phyloP scores from a whole-genome alignment of 2,329 filamentous ascomycete genomes.

The Metarhizium brunneum region DNA sequence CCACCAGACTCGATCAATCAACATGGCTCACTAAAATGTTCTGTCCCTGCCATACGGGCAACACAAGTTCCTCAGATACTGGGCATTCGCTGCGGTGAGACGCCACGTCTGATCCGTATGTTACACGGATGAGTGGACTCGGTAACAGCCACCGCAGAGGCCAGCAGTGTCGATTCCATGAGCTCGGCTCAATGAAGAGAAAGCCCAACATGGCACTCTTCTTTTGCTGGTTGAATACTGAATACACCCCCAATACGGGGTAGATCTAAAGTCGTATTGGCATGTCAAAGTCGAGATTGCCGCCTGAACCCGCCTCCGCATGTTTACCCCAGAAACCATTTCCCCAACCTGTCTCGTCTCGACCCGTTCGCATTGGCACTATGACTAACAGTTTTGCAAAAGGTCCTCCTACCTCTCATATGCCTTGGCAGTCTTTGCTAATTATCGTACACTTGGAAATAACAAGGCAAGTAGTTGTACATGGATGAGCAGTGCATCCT shows the following conservation, averaged over 20 bases:
- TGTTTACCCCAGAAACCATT: background rate
- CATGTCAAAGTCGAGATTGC: background rate
- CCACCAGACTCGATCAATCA: too few relatives aligned
- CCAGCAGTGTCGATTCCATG: too few relatives aligned
- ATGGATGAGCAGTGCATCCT: background rate
- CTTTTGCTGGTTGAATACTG: too few relatives aligned
- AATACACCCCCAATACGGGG: too few relatives aligned
- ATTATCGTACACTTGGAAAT: background rate
- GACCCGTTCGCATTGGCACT: too few relatives aligned
- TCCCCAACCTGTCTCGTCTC: background rate
- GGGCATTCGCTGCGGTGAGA: background rate
- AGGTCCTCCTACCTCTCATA: too few relatives aligned
- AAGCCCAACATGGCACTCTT: too few relatives aligned
- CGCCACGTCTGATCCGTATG: background rate
- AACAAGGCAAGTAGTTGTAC: background rate
- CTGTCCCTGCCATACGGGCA: background rate
- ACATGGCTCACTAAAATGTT: too few relatives aligned
- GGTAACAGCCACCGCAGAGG: background rate
- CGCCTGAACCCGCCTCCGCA: background rate
- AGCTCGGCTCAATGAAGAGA: too few relatives aligned
- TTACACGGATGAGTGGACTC: background rate
- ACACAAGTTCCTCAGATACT: background rate
- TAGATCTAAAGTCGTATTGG: background rate
- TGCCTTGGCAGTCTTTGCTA: too few relatives aligned
- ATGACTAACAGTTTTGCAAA: too few relatives aligned